A percentile compares a stretch with the other conserved stretches of the same genome.
phyloP scores from a whole-genome alignment of 345 rosid species.

The Salix caprea region DNA sequence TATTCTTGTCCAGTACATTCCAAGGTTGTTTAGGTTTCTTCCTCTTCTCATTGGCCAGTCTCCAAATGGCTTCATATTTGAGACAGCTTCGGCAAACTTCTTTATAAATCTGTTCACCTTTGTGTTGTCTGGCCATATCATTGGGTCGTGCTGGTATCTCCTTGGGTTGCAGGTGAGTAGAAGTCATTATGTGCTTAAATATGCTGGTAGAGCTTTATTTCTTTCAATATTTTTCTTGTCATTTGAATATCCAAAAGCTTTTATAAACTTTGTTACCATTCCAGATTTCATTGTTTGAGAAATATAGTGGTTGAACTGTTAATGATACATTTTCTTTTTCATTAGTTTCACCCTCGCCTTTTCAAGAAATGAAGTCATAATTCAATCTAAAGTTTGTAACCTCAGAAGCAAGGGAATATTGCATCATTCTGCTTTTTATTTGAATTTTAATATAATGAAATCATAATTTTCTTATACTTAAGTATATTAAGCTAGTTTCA shows the following conservation, averaged over 20 bases:
- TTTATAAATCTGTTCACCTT: constrained; percentile 74
- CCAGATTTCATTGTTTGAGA: background rate
- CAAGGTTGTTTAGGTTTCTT: constrained; percentile 63
- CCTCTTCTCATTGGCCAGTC: constrained; percentile 78
- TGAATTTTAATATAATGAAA: background rate
- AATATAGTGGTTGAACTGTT: background rate
- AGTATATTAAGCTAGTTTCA: too few species aligned
- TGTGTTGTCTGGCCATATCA: constrained; percentile 64
- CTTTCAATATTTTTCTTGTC: background rate
- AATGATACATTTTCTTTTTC: too few species aligned
- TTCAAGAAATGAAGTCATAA: background rate
- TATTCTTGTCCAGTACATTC: constrained; percentile 68
- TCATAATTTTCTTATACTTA: background rate
- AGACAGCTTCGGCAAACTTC: constrained; percentile 86
- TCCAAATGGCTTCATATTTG: constrained; percentile 67
- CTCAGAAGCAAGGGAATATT: background rate
- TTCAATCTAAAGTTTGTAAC: background rate
- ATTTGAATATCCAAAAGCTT: background rate
- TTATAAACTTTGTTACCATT: background rate
- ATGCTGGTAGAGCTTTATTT: constrained; percentile 1
- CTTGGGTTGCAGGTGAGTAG: constrained; percentile 67
- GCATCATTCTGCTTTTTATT: background rate
- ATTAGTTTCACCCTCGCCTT: background rate
- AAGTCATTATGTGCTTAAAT: background rate
- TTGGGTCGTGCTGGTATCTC: constrained; percentile 90